Conservation (phyloP, 1,284 basidiomycete species). For the Inonotus obliquus region DNA sequence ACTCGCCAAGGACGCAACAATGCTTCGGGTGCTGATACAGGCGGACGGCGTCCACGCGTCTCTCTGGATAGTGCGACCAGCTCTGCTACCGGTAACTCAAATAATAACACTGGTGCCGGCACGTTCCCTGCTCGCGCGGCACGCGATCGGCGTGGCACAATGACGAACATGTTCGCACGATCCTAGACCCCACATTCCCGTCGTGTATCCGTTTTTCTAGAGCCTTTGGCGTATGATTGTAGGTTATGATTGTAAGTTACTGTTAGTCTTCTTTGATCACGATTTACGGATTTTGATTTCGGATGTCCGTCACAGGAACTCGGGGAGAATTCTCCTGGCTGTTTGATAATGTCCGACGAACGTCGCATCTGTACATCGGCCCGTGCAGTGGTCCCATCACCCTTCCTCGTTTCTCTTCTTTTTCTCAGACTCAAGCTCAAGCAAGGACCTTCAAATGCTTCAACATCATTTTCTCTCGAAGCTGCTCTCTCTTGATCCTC, state of each 20-base stretch:
- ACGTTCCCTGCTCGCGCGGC: constrained; percentile 1
- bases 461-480: not conserved
- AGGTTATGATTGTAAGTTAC: not conserved
- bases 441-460: not conserved
- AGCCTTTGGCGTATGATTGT: not conserved
- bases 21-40: constrained; percentile 2
- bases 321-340: not conserved
- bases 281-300: not conserved
- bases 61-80: constrained; percentile 11
- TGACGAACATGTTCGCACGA: constrained; percentile 16
- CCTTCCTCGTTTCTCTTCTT: not conserved
- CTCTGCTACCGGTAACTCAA: not conserved
- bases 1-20: not conserved
- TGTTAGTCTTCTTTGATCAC: not conserved
- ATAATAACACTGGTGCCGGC: not conserved
- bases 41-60: not conserved
- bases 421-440: not conserved
- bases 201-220: not conserved
- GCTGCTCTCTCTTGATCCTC: not conserved
- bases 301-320: not conserved
- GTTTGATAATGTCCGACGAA: not conserved
- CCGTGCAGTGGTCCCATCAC: not conserved
- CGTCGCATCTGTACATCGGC: not conserved
- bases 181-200: constrained; percentile 3
- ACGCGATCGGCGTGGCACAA: constrained; percentile 16